These are phyloP conservation scores for Daucus carota DNA, from an alignment of 129 eudicot genomes.

Conservation along the genomic window DNA sequence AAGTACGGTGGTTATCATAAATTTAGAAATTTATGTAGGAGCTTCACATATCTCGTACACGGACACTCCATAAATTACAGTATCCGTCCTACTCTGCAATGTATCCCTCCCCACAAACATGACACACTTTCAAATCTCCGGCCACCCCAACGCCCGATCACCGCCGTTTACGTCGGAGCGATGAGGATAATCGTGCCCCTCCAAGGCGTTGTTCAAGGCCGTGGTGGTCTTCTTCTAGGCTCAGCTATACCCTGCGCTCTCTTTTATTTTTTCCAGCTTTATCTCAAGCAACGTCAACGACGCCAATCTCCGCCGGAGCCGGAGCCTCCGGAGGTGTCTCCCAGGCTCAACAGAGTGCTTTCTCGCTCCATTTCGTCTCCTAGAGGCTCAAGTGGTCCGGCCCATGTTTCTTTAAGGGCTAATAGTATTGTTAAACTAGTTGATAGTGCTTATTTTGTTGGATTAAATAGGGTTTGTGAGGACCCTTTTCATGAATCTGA, in stretches of 20 bases:
- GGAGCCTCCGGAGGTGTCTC: slow-evolving; percentile 20
- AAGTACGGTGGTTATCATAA: too few species aligned
- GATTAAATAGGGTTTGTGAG: slow-evolving; percentile 38
- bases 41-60: slow-evolving; percentile 17
- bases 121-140: slow-evolving; percentile 24
- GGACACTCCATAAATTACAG: too few species aligned
- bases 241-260: slow-evolving; percentile 85
- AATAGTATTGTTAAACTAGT: slow-evolving; percentile 38
- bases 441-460: slow-evolving; percentile 48
- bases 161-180: slow-evolving; percentile 38
- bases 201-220: slow-evolving; percentile 90
- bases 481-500: slow-evolving; percentile 42
- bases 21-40: too few species aligned
- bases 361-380: slow-evolving; percentile 55
- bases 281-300: slow-evolving; percentile 42
- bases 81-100: slow-evolving; percentile 28
- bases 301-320: slow-evolving; percentile 16
- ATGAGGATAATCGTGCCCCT: slow-evolving; percentile 95
- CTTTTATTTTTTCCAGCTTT: slow-evolving; percentile 76
- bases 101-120: slow-evolving; percentile 25
- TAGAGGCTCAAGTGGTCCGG: slow-evolving; percentile 40
- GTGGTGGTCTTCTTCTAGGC: slow-evolving; percentile 75
- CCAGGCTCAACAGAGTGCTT: slow-evolving; percentile 42
- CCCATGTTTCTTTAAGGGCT: slow-evolving; percentile 58
- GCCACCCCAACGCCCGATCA: slow-evolving; percentile 2